Evolutionary conservation across 768 basidiomycete species (phyloP).

Genomic region (Rhizopogon sp.): DNA sequence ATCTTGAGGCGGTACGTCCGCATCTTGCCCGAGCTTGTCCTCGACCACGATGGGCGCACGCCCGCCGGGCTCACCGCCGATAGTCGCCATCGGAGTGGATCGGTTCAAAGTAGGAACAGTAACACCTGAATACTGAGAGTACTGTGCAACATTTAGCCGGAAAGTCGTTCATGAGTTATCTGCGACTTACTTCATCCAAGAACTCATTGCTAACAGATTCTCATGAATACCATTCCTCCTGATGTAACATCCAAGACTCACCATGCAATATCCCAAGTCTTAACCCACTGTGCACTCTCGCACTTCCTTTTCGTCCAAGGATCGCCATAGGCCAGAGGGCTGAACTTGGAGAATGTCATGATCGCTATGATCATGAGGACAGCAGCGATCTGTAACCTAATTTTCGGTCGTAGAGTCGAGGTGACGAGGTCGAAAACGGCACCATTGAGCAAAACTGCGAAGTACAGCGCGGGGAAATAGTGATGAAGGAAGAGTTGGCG

Average conservation of each 20-base stretch:
- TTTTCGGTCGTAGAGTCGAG: constrained; percentile 65
- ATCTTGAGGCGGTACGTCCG: constrained; percentile 4
- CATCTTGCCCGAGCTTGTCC: constrained; percentile 27
- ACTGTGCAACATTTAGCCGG: constrained; percentile 30
- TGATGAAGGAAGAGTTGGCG: constrained; percentile 98
- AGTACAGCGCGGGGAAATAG: constrained; percentile 96
- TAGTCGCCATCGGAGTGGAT: constrained; percentile 36
- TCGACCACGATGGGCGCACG: constrained; percentile 52
- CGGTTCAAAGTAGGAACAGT: constrained; percentile 35
- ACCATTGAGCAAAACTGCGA: constrained; percentile 75
- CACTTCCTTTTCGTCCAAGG: constrained; percentile 86
- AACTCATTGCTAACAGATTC: constrained; percentile 53
- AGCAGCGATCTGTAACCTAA: constrained; percentile 77
- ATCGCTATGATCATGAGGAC: constrained; percentile 68
- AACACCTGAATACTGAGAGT: constrained; percentile 45
- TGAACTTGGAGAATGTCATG: constrained; percentile 76
- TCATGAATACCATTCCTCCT: not conserved
- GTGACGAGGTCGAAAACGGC: constrained; percentile 83
- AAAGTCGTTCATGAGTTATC: not conserved
- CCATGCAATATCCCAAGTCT: constrained; percentile 97
- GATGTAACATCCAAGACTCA: constrained; percentile 24
- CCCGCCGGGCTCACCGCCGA: constrained; percentile 50
- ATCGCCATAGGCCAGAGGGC: constrained; percentile 78
- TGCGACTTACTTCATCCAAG: constrained; percentile 50
- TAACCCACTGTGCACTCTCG: constrained; percentile 73